Percentiles rank a stretch among this genome's conserved stretches.
phyloP scores from a whole-genome alignment of 2,329 filamentous ascomycete genomes.

The Fusarium brachygibbosum region DNA sequence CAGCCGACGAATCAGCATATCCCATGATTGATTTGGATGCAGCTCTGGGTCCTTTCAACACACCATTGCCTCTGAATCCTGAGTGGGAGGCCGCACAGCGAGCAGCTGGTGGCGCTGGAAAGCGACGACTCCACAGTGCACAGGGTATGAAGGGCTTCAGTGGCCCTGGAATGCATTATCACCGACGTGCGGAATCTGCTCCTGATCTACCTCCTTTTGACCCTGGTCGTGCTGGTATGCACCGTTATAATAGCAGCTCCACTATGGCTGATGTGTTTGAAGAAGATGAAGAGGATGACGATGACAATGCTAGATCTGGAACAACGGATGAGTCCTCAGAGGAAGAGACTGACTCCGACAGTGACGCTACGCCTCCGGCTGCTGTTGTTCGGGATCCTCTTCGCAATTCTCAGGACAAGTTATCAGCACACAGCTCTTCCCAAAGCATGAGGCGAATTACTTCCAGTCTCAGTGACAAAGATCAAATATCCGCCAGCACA shows the following conservation, averaged over 20 bases:
- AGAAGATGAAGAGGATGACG: constrained; percentile 79
- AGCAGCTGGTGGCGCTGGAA: constrained; percentile 65
- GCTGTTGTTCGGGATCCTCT: constrained; percentile 42
- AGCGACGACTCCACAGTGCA: constrained; percentile 82
- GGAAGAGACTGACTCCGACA: constrained; percentile 62
- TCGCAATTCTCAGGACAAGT: constrained; percentile 42
- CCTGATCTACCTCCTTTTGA: constrained; percentile 85
- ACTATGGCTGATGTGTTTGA: constrained; percentile 91
- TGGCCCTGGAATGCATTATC: constrained; percentile 79
- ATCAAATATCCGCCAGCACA: constrained; percentile 46
- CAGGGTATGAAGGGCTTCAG: constrained; percentile 77
- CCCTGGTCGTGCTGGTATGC: constrained; percentile 67
- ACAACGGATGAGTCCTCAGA: constrained; percentile 58
- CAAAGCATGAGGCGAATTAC: constrained; percentile 58
- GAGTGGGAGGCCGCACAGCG: constrained; percentile 77
- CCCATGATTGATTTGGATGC: constrained; percentile 95
- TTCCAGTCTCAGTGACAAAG: constrained; percentile 60
- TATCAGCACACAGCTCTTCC: constrained; percentile 42
- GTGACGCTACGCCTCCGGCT: constrained; percentile 54
- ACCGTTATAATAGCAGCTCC: constrained; percentile 74
- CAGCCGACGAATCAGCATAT: constrained; percentile 75
- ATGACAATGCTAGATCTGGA: constrained; percentile 61
- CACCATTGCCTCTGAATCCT: constrained; percentile 73
- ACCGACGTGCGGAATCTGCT: constrained; percentile 83
- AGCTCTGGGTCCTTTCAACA: constrained; percentile 92